phyloP scores from a whole-genome alignment of 1,284 basidiomycete species.

The Pseudozyma sp. region DNA sequence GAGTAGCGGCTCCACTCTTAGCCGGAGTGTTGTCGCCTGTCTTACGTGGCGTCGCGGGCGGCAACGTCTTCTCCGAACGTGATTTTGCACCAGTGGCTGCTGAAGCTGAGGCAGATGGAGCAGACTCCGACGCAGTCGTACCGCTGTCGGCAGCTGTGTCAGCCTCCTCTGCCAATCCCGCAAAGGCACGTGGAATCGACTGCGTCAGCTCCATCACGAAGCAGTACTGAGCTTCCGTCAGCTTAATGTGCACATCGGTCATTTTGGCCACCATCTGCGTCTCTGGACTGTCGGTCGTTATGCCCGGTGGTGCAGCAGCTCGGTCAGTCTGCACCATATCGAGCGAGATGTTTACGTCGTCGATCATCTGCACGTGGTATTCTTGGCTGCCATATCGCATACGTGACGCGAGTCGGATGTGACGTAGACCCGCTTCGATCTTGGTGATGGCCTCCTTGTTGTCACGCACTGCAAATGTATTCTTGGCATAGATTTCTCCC shows the following conservation, averaged over 20 bases:
- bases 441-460: slow-evolving; percentile 61
- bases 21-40: slow-evolving; percentile 11
- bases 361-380: slow-evolving; percentile 79
- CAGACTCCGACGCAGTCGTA: slow-evolving; percentile 35
- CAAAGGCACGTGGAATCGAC: slow-evolving; percentile 79
- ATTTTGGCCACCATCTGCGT: slow-evolving; percentile 76
- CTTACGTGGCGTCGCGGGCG: slow-evolving; percentile 18
- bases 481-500: slow-evolving; percentile 88
- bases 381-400: slow-evolving; percentile 53
- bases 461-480: slow-evolving; percentile 75
- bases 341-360: slow-evolving; percentile 85
- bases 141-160: slow-evolving; percentile 57
- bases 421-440: slow-evolving; percentile 82
- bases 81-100: slow-evolving; percentile 8
- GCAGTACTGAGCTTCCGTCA: slow-evolving; percentile 91
- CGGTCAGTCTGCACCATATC: slow-evolving; percentile 75
- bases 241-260: slow-evolving; percentile 87
- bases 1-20: slow-evolving; percentile 15
- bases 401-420: slow-evolving; percentile 78
- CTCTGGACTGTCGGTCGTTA: slow-evolving; percentile 68
- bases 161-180: slow-evolving; percentile 61
- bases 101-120: background rate
- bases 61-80: slow-evolving; percentile 12
- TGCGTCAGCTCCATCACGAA: slow-evolving; percentile 80
- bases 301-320: slow-evolving; percentile 9